Base-by-base conservation (phyloP, 495 filamentous ascomycete genomes). In the Opeltia flavorubescens region DNA sequence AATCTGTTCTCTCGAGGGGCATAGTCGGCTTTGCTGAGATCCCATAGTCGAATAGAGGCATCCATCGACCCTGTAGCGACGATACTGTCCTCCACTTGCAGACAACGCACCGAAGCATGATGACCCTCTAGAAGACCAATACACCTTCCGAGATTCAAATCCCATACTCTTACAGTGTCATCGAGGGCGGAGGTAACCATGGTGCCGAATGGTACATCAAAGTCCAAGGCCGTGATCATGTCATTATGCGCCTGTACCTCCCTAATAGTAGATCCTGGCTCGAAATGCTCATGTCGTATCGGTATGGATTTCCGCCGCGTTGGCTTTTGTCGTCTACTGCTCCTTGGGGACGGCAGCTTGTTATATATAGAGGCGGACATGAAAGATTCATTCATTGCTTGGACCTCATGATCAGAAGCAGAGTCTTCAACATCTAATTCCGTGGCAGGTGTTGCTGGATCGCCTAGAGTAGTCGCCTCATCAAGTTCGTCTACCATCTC, bases 341-440 rank as follows among this genome's bases (percentile, higher is more conserved):
- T 64, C 47, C 74, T 78, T 24, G 74, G 65, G 11, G 77, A 75
- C 0, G 87, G 86, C 13, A 96, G 63, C 60, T 95, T 96, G 56
- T 89, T 81, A 57, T 95, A 99, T 51, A 99, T 85, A 6, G 87
- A 94, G 58, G 95, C 87, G 2, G 91, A 95, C 93, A 96, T 96
- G 68, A 96, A 99, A 1, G 77, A 76, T 12, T 68, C 72, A 53
- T 74, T 77, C 74, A 62, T 75, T 48, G 64, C 75, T 45, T 63
- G 66, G 48, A 75, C 68, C 23, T 78, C 78, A 25, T 72, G 65
- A 3, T 67, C 66, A 5, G 69, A 69, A 18, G 73, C 70, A 29
- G 72, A 72, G 20, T 64, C 69, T 31, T 83, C 76, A 7, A 71
- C 65, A 26, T 55, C 50, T 11, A 46, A 28, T 40, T 58, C 55